Percentiles rank a stretch among this genome's conserved stretches.
These are phyloP conservation scores for Colletotrichum sp. DNA, from an alignment of 2,329 filamentous ascomycete species.

Conservation along the genomic window DNA sequence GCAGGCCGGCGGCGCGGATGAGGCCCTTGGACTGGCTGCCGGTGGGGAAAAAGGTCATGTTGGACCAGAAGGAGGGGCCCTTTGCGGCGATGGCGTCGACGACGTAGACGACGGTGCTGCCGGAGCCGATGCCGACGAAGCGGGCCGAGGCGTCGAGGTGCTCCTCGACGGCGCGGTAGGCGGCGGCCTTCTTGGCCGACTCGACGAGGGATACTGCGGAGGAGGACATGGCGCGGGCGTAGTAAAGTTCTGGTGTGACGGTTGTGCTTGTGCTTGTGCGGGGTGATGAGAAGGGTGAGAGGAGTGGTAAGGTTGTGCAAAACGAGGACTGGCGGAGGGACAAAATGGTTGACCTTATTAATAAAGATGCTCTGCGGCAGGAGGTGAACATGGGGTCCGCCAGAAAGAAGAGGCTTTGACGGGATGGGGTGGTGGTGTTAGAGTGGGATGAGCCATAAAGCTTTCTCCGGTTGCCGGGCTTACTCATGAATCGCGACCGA, in stretches of 20 bases:
- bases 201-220: slow-evolving; percentile 58
- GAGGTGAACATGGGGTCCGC: slow-evolving; percentile 5
- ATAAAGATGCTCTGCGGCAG: not conserved
- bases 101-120: slow-evolving; percentile 83
- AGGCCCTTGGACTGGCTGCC: slow-evolving; percentile 90
- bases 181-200: slow-evolving; percentile 75
- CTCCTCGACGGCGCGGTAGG: slow-evolving; percentile 74
- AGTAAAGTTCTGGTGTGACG: slow-evolving; percentile 2
- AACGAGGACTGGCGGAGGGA: not conserved
- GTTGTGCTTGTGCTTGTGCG: not conserved
- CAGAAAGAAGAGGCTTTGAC: not conserved
- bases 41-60: slow-evolving; percentile 89
- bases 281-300: not conserved
- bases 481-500: slow-evolving; percentile 12
- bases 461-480: slow-evolving; percentile 1
- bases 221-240: slow-evolving; percentile 38
- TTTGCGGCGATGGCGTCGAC: slow-evolving; percentile 78
- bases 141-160: slow-evolving; percentile 68
- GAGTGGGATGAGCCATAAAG: slow-evolving; percentile 17
- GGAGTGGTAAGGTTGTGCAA: not conserved
- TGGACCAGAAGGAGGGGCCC: slow-evolving; percentile 53
- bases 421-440: slow-evolving; percentile 10
- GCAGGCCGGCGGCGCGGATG: slow-evolving; percentile 79
- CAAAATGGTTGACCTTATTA: slow-evolving; percentile 9
- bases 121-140: slow-evolving; percentile 80